A percentile compares a stretch with the other conserved stretches of the same genome.
These are phyloP conservation scores for Plasmodium coatneyi DNA, from an alignment of 169 alveolate genomes.

Conservation along the genomic window DNA sequence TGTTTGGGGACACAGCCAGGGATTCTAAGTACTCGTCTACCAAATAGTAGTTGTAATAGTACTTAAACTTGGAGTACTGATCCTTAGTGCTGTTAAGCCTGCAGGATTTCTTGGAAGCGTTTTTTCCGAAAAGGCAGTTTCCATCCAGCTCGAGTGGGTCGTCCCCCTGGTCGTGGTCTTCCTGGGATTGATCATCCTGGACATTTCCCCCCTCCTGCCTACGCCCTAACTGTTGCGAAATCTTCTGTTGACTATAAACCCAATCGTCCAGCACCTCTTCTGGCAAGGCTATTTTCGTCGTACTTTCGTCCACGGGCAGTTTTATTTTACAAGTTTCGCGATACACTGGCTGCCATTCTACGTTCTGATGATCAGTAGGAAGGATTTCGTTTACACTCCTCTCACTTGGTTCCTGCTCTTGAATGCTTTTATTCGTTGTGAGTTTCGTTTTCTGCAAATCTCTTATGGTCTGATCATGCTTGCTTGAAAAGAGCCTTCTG, in stretches of 20 bases:
- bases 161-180: neutral
- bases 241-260: conserved; percentile 27
- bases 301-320: conserved; percentile 51
- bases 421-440: conserved; percentile 5
- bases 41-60: conserved; percentile 65
- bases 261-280: conserved; percentile 41
- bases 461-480: conserved; percentile 12
- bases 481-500: conserved; percentile 48
- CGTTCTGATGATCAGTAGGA: neutral
- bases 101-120: neutral
- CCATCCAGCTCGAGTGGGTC: neutral
- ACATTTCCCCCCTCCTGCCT: neutral
- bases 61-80: conserved; percentile 58
- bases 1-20: conserved; percentile 53
- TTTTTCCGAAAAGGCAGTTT: neutral
- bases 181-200: neutral
- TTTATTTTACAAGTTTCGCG: conserved; percentile 73
- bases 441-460: conserved; percentile 36
- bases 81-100: conserved; percentile 19
- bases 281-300: conserved; percentile 38
- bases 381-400: neutral
- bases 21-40: conserved; percentile 72
- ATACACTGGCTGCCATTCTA: conserved; percentile 76
- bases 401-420: neutral
- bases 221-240: conserved; percentile 14